These are phyloP conservation scores for Claviceps arundinis DNA, from an alignment of 2,329 filamentous ascomycete species.

Conservation along the genomic window DNA sequence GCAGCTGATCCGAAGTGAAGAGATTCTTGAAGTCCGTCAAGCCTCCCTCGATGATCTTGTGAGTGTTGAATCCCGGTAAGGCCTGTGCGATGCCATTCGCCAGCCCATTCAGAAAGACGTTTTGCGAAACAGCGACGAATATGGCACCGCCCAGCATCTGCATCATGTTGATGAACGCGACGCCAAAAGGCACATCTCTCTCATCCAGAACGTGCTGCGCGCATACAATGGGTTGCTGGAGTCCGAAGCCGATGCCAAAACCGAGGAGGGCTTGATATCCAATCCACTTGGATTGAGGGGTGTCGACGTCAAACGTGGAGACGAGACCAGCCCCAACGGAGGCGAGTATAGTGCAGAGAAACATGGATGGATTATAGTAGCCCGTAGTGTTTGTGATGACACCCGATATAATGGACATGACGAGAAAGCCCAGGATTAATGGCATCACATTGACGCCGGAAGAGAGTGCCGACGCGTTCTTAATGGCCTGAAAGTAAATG, in stretches of 20 bases:
- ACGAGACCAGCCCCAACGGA: constrained; percentile 28
- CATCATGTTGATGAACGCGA: background rate
- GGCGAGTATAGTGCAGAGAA: constrained; percentile 20
- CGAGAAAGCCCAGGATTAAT: constrained; percentile 20
- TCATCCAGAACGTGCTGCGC: background rate
- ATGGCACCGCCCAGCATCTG: background rate
- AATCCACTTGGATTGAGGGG: constrained; percentile 25
- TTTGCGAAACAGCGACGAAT: background rate
- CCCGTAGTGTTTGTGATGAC: constrained; percentile 13
- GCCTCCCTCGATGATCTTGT: background rate
- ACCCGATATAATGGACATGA: constrained; percentile 6
- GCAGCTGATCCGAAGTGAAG: background rate
- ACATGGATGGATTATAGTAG: constrained; percentile 32
- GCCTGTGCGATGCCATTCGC: background rate
- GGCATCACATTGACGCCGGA: constrained; percentile 28
- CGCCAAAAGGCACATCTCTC: background rate
- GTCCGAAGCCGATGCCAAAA: constrained; percentile 22
- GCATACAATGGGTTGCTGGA: constrained; percentile 22
- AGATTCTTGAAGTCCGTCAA: background rate
- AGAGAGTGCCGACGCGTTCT: constrained; percentile 26
- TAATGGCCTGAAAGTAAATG: constrained; percentile 33
- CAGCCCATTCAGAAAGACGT: background rate
- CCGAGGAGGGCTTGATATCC: constrained; percentile 30
- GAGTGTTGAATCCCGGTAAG: background rate
- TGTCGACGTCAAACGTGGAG: constrained; percentile 24